These are phyloP conservation scores for Parastagonospora avenae DNA, from an alignment of 2,329 filamentous ascomycete genomes.

Conservation along the genomic window DNA sequence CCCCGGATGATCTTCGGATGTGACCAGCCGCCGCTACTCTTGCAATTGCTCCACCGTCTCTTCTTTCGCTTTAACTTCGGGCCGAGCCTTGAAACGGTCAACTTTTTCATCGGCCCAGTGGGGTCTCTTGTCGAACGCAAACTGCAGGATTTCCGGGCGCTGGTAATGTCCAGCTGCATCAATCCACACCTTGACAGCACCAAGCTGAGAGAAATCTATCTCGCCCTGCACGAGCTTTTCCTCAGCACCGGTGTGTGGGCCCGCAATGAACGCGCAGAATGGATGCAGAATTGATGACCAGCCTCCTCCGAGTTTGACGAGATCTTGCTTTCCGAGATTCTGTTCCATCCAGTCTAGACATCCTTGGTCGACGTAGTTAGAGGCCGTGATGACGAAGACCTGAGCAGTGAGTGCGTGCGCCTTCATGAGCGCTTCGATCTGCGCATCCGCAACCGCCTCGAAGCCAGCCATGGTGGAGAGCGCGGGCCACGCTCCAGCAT, in stretches of 20 bases:
- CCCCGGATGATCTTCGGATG: too few species aligned
- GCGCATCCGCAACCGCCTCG: constrained; percentile 48
- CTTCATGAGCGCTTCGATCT: constrained; percentile 57
- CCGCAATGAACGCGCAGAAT: constrained; percentile 43
- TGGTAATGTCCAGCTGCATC: constrained; percentile 46
- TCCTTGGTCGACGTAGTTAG: constrained; percentile 50
- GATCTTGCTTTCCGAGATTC: constrained; percentile 42
- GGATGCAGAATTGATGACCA: constrained; percentile 45
- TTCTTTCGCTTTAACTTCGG: neutral
- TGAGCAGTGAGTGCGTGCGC: constrained; percentile 53
- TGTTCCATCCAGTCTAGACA: constrained; percentile 50
- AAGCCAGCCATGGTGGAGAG: constrained; percentile 47
- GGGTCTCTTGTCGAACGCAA: constrained; percentile 32
- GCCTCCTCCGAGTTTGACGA: constrained; percentile 43
- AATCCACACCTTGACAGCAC: constrained; percentile 45
- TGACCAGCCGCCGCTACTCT: constrained; percentile 2
- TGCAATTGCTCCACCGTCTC: constrained; percentile 12
- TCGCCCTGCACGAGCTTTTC: constrained; percentile 44
- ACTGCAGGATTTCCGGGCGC: constrained; percentile 44
- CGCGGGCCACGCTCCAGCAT: constrained; percentile 47
- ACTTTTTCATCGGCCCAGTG: constrained; percentile 41
- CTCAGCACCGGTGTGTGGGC: constrained; percentile 39
- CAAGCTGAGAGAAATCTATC: constrained; percentile 41
- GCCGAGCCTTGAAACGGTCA: constrained; percentile 22
- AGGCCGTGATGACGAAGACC: constrained; percentile 51